Evolutionary conservation across 495 filamentous ascomycete species (phyloP), one percentile per base, ranked within the genome.

Genomic region (Lasiosphaeriaceae sp.): DNA sequence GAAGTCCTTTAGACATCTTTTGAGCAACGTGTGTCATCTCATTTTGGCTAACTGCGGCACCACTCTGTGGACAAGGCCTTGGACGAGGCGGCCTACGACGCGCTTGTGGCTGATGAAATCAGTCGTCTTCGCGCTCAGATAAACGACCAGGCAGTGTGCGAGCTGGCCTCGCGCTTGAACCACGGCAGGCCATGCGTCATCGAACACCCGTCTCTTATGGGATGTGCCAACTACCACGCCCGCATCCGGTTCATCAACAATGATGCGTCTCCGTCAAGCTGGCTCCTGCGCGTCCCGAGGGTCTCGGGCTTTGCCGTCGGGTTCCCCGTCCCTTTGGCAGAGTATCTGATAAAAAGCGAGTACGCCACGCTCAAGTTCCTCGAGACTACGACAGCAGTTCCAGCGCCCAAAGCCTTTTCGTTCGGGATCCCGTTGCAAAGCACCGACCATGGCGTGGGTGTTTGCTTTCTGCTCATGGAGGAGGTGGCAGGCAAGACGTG

Each of bases 321-420:
- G 8, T 20, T 53, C 14, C 50, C 50, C 34, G 50, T 24, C 14
- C 16, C 34, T 16, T 19, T 54, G 0, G 41, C 24, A 17, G 54
- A 49, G 29, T 24, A 39, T 21, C 12, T 49, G 45, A 56, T 56
- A 9, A 16, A n/a, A 26, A 56, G 45, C 54, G 54, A 56, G 54
- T 56, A 56, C 22, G 54, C 46, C 8, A 56, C 54, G 0, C 34
- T 56, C 19, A 56, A 56, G 45, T 56, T 56, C 26, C 54, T 56
- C 31, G 54, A 56, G 37, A 50, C n/a, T n/a, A n/a, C 45, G 24
- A 56, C 54, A 2, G 23, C 45, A 1, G 54, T 56, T 26, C 54
- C 45, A 9, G 54, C 54, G 9, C 54, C 45, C 9, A 44, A 34
- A 11, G 54, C 17, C 1, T 56, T 49, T 17, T 14, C 21, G 3